Conservation (phyloP, 495 filamentous ascomycete genomes). For the Penicillium longicatenatum region DNA sequence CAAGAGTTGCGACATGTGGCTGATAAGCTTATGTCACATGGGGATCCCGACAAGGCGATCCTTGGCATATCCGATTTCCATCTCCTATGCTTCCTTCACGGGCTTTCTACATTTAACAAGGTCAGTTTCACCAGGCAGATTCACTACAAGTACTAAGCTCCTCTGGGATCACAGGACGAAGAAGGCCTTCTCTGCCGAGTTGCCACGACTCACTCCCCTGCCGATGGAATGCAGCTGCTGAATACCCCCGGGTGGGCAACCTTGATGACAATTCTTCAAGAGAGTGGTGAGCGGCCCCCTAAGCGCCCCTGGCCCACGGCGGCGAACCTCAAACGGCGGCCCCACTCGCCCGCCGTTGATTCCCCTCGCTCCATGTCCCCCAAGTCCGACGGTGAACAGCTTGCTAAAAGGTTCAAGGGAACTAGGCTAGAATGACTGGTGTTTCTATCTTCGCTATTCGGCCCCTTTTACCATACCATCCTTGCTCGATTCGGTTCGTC, state of each 20-base stretch:
- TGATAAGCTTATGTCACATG: conserved; percentile 59
- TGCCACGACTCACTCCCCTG: conserved; percentile 73
- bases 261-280: conserved; percentile 85
- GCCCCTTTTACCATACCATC: conserved; percentile 5
- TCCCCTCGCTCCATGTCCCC: conserved; percentile 43
- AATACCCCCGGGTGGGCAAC: conserved; percentile 90
- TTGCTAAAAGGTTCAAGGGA: conserved; percentile 99
- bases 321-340: conserved; percentile 37
- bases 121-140: conserved; percentile 46
- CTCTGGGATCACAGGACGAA: conserved; percentile 67
- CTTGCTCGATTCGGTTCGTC: neutral
- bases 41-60: conserved; percentile 62
- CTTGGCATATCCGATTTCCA: conserved; percentile 88
- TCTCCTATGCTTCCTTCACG: conserved; percentile 82
- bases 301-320: conserved; percentile 67
- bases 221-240: conserved; percentile 77
- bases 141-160: neutral
- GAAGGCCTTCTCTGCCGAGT: conserved; percentile 83
- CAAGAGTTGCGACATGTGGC: conserved; percentile 72
- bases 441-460: conserved; percentile 14
- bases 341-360: conserved; percentile 27
- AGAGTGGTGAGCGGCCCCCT: conserved; percentile 93
- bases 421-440: conserved; percentile 77
- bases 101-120: conserved; percentile 79
- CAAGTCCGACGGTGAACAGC: conserved; percentile 63